Conservation (phyloP, 345 rosid genomes). For the Salix suchowensis region DNA sequence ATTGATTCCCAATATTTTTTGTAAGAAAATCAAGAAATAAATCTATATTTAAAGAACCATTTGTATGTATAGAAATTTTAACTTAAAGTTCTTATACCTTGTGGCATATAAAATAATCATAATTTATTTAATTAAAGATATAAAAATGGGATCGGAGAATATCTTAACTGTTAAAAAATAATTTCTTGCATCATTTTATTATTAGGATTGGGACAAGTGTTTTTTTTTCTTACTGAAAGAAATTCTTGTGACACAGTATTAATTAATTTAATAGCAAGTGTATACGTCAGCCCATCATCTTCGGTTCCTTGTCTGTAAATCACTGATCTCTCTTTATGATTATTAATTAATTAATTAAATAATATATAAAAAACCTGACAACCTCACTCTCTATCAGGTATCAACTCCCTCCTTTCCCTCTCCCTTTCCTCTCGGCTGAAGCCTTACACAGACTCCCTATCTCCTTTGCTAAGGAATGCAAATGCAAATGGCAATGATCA, state of each 20-base stretch:
- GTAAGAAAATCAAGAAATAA: too few relatives aligned
- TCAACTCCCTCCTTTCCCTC: not conserved
- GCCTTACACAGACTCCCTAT: not conserved
- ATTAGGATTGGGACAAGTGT: too few relatives aligned
- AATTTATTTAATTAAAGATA: too few relatives aligned
- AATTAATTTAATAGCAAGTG: conserved; percentile 2
- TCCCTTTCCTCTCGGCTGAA: not conserved
- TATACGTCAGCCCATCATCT: not conserved
- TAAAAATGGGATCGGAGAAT: too few relatives aligned
- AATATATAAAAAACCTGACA: conserved; percentile 1
- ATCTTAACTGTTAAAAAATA: too few relatives aligned
- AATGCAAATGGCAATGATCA: not conserved
- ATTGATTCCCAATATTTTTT: too few relatives aligned
- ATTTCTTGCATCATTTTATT: too few relatives aligned
- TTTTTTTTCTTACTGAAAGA: not conserved
- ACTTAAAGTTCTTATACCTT: too few relatives aligned
- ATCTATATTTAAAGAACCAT: too few relatives aligned
- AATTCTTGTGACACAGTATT: not conserved
- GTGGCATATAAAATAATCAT: too few relatives aligned
- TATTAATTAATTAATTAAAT: not conserved
- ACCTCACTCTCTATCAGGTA: conserved; percentile 6
- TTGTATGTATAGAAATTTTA: too few relatives aligned
- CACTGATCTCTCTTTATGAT: not conserved
- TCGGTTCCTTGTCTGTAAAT: conserved; percentile 20
- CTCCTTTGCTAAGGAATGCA: not conserved